Evolutionary conservation across 257 asterid species (phyloP), one percentile per base, ranked within the genome.

Genomic region (Nicotiana attenuata): DNA sequence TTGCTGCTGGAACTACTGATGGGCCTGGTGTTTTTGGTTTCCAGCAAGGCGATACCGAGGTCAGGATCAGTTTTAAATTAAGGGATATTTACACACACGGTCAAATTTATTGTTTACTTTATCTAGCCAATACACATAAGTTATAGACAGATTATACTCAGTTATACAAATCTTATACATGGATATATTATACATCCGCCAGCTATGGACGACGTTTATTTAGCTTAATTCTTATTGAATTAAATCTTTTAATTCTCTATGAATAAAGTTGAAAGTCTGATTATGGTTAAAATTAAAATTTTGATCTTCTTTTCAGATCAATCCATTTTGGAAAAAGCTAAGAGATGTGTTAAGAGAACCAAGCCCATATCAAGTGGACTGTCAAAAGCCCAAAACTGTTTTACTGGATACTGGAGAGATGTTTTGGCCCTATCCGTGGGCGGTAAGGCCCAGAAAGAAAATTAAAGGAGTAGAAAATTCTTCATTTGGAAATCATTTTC

Each of bases 1-100:
- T 90, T 76, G 94, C 94, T 1, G 94, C 94, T 3, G 94, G 96
- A 71, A 92, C 96, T n/a, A 92, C 94, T 6, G 93, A 90, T 53
- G 96, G 94, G 6, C 96, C 94, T 10, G 96, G 94, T n/a, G 89
- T 55, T 71, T 89, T 88, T 8, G 92, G 91, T 59, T 92, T 92
- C 33, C 89, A 87, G 80, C 94, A 92, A 71, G 94, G 96, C 17
- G 93, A 92, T 66, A 84, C 82, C 16, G 82, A 89, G 94, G 94
- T 88, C 10, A 75, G 83, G 35, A 6, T 35, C 7, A 5, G 6
- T 35, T 35, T 5, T 5, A 0, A 5, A 5, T 35, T 1, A 5
- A 35, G 41, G 1, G 8, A 35, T 35, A 1, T 35, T 35, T 35
- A 35, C 45, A 35, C 1, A 35, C 8, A 35, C 6, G 9, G 7